Evolutionary conservation across 129 eudicot species (phyloP), one percentile per base, ranked within the genome.

Genomic region (Mikania micrantha): DNA sequence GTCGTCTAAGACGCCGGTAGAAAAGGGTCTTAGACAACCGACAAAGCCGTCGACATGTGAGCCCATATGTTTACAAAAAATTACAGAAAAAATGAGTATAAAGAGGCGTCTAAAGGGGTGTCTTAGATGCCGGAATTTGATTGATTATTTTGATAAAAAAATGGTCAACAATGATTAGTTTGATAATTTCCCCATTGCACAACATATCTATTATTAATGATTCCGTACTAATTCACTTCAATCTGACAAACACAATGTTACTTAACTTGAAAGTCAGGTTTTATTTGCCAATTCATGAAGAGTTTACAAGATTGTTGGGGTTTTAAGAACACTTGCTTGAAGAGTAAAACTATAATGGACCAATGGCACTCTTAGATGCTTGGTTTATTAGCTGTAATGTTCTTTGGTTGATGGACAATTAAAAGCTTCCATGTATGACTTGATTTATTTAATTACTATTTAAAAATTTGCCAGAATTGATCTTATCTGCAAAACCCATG

Each of bases 371-470:
- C 61, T 24, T n/a, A 66, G 67, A 75, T 67, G 56, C 69, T 45
- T 36, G 50, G 60, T 58, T 19, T 60, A 48, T 76, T 76, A 76
- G 75, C 80, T 76, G 80, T 76, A 68, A 69, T 76, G 80, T 76
- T 76, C 70, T 48, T 76, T 68, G 49, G 41, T 35, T 48, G 20
- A 64, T 35, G 47, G 70, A 76, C 80, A 68, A 13, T 49, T 76
- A 64, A 48, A 68, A 36, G 80, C 69, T 48, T 76, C 75, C 69
- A 75, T 67, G 79, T 20, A 67, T 67, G 36, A 67, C 73, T 67
- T 69, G 13, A 34, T 59, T 35, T 29, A 4, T 41, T 29, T 65
- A 54, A 24, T 38, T 29, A 69, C 56, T 34, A 25, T 68, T 68
- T 60, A 65, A 22, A 16, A 74, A 53, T 27, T 40, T 56, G 35